Conservation (phyloP, 768 basidiomycete genomes). For the Mycena chlorophos region DNA sequence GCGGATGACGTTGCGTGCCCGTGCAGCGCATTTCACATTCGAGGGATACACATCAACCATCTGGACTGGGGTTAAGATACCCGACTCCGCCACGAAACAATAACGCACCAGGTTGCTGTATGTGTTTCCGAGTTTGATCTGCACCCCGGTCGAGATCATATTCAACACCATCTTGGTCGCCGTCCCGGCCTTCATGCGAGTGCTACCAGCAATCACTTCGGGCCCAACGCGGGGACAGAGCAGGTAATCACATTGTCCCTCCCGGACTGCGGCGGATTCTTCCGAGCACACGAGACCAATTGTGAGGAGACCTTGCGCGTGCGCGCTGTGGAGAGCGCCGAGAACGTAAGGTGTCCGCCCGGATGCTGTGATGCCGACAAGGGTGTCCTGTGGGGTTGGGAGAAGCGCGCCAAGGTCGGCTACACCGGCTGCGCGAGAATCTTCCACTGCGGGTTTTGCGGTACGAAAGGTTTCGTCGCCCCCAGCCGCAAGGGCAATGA, state of each 20-base stretch:
- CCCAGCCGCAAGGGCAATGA: slow-evolving; percentile 26
- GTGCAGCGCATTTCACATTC: slow-evolving; percentile 32
- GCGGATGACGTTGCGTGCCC: slow-evolving; percentile 34
- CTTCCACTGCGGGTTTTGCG: slow-evolving; percentile 34
- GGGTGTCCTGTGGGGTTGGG: slow-evolving; percentile 28
- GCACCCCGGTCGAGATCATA: slow-evolving; percentile 38
- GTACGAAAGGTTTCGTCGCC: slow-evolving; percentile 32
- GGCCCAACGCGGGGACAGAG: slow-evolving; percentile 34
- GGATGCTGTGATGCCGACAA: slow-evolving; percentile 38
- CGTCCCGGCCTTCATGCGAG: slow-evolving; percentile 39
- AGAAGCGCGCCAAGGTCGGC: slow-evolving; percentile 28
- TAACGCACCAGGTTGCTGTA: slow-evolving; percentile 34
- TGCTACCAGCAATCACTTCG: slow-evolving; percentile 36
- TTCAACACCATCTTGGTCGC: slow-evolving; percentile 40
- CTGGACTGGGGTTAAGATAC: slow-evolving; percentile 14
- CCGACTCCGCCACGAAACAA: background rate
- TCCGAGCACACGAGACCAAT: slow-evolving; percentile 32
- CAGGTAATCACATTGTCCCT: slow-evolving; percentile 28
- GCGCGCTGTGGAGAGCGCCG: slow-evolving; percentile 30
- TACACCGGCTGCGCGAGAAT: slow-evolving; percentile 29
- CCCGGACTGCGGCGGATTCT: slow-evolving; percentile 27
- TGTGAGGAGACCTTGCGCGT: slow-evolving; percentile 26
- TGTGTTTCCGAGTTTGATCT: slow-evolving; percentile 37
- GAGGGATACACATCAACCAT: slow-evolving; percentile 37
- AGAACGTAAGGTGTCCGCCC: slow-evolving; percentile 39